Evolutionary conservation across 2,329 filamentous ascomycete species (phyloP), one percentile per base, ranked within the genome.

Genomic region (Chaetomium olivaceum): DNA sequence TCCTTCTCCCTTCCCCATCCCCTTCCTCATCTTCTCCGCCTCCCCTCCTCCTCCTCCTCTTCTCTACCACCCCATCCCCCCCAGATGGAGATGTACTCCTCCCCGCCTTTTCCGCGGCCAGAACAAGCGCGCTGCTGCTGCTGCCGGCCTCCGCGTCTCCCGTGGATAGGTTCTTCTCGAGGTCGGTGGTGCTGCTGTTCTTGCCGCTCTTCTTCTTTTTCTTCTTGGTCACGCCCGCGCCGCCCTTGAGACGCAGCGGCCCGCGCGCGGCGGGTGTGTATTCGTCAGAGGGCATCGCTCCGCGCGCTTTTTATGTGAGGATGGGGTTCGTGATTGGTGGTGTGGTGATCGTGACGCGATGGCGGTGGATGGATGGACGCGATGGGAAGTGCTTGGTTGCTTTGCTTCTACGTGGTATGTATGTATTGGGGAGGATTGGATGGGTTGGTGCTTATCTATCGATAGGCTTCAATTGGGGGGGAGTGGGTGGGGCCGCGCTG

Each of bases 221-320:
- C 70, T 86, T 67, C 21, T 70, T 69, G 21, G 80, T 73, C 86
- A 88, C 68, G 25, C 64, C 51, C 19, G 61, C 50, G 12, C 82
- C 85, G 73, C 93, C 92, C 80, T 97, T 97, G 67, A 97, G 85
- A 76, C 92, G 94, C 39, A 97, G 85, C 67, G 89, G 90, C 72
- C 92, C 92, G 73, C 87, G 84, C 67, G 85, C 84, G 64, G 82
- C 78, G 68, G 87, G 80, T 57, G 83, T 78, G 80, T 96, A 96
- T 71, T 96, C 91, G 76, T 91, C 89, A 63, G 87, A 84, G 27
- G 89, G 85, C 90, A 93, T 93, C n/a, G 55, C 31, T 58, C 16
- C 8, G 27, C 27, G 27, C 2, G 33, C 3, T 27, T 25, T 59
- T 29, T 27, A 19, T n/a, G n/a, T 11, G 27, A n/a, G 4, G 50